phyloP scores from a whole-genome alignment of 2,329 filamentous ascomycete genomes.

The Pseudogymnoascus sp. region DNA sequence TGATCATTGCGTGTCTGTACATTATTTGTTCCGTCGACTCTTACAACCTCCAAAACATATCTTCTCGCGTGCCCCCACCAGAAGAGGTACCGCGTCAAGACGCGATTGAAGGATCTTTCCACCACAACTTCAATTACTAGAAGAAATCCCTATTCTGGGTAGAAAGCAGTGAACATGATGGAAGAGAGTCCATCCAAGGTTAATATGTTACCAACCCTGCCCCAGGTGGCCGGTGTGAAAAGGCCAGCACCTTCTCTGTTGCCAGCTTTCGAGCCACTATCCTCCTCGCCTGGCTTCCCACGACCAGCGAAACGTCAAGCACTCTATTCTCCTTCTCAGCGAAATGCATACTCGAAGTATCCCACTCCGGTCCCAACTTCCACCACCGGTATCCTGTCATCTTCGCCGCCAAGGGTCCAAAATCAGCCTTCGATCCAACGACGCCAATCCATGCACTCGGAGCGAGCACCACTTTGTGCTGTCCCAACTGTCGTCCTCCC shows the following conservation, averaged over 20 bases:
- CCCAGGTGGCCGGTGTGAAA: slow-evolving; percentile 43
- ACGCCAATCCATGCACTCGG: slow-evolving; percentile 57
- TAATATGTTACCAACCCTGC: slow-evolving; percentile 23
- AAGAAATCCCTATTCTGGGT: background rate
- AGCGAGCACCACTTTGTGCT: slow-evolving; percentile 69
- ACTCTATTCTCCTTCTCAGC: slow-evolving; percentile 35
- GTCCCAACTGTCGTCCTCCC: slow-evolving; percentile 78
- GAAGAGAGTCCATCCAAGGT: slow-evolving; percentile 30
- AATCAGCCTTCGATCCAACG: slow-evolving; percentile 48
- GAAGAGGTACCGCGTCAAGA: slow-evolving; percentile 3
- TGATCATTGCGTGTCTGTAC: background rate
- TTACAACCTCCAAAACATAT: slow-evolving; percentile 6
- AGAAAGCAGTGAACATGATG: slow-evolving; percentile 26
- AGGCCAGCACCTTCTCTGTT: slow-evolving; percentile 60
- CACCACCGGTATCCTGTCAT: slow-evolving; percentile 82
- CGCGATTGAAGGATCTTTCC: slow-evolving; percentile 5
- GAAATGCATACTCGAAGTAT: slow-evolving; percentile 50
- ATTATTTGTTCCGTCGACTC: background rate
- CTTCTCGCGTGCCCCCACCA: slow-evolving; percentile 4
- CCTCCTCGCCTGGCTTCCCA: slow-evolving; percentile 68
- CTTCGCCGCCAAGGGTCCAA: slow-evolving; percentile 61
- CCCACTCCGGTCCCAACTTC: slow-evolving; percentile 92
- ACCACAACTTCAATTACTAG: slow-evolving; percentile 3
- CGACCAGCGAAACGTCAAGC: slow-evolving; percentile 62
- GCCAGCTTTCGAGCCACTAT: slow-evolving; percentile 70